Evolutionary conservation across 176 grass and related monocot species (phyloP), one percentile per base, ranked within the genome.

Genomic region (Ampelocalamus luodianensis): DNA sequence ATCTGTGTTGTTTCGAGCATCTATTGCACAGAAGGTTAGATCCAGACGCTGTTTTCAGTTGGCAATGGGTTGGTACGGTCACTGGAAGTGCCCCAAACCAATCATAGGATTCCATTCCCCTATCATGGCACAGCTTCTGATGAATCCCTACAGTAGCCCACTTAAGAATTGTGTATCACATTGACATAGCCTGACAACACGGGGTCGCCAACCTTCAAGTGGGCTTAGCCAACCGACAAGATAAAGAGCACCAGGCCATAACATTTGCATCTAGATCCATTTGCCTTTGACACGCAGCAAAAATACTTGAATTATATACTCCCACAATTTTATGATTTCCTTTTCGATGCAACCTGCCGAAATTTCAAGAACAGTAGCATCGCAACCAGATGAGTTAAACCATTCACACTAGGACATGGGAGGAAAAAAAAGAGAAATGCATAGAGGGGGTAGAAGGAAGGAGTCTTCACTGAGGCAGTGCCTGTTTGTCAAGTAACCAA

Each of bases 181-280:
- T 85, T 94, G 90, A 89, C 71, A 65, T 90, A 60, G 39, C 77
- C 63, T 74, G 63, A 85, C 71, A 45, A 48, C 49, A 74, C 53
- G 12, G 85, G 51, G 26, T 76, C 23, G 78, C 66, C 82, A 83
- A 87, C 75, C 77, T 72, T 80, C 79, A 88, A 87, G 81, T 90
- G 89, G 87, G 36, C 84, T 88, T 82, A 82, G 83, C 91, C 83
- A 86, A 93, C 89, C 82, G 84, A 96, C 91, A 93, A 74, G 89
- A 96, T 93, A 91, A 95, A 92, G 60, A 61, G 53, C 89, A 93
- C 89, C 84, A 71, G 42, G 63, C 11, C 65, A 80, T 37, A 85
- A 56, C 13, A 77, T 86, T 78, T 60, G 44, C 65, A 26, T 49
- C 39, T 16, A 42, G 60, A 86, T 60, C 55, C 17, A 60, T 56